Evolutionary conservation across 1,139 yeast genomes (phyloP).

Genomic region (Geotrichum reessii): DNA sequence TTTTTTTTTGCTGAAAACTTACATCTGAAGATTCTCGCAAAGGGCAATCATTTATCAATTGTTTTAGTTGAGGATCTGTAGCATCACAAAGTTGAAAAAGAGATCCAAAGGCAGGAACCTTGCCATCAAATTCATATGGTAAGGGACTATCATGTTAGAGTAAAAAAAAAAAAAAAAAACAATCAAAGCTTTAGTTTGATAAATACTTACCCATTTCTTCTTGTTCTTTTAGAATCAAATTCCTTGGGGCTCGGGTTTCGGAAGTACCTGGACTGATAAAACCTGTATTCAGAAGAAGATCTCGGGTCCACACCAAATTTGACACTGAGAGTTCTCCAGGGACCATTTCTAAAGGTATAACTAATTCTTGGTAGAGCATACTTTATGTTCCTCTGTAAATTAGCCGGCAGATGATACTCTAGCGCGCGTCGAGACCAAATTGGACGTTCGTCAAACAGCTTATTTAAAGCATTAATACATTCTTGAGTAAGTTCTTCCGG

Average conservation of each 20-base stretch:
- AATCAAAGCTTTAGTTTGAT: too few relatives aligned
- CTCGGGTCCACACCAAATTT: slow-evolving; percentile 76
- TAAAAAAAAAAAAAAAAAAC: too few relatives aligned
- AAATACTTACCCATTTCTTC: slow-evolving; percentile 1
- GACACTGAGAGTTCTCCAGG: slow-evolving; percentile 90
- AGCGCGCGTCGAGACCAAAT: slow-evolving; percentile 82
- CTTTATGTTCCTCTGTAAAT: slow-evolving; percentile 48
- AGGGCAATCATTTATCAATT: slow-evolving; percentile 42
- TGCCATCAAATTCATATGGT: slow-evolving; percentile 68
- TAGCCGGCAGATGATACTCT: slow-evolving; percentile 46
- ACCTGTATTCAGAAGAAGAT: slow-evolving; percentile 48
- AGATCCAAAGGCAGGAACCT: slow-evolving; percentile 58
- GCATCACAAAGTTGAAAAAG: slow-evolving; percentile 82
- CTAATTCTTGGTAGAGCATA: slow-evolving; percentile 80
- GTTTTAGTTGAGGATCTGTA: slow-evolving; percentile 55
- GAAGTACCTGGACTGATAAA: slow-evolving; percentile 81
- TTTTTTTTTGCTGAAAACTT: neutral
- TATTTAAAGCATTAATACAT: slow-evolving; percentile 50
- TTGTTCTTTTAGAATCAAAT: slow-evolving; percentile 9
- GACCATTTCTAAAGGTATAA: slow-evolving; percentile 79
- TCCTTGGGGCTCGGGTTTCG: slow-evolving; percentile 34
- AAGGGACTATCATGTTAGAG: slow-evolving; percentile 17
- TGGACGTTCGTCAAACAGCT: slow-evolving; percentile 64
- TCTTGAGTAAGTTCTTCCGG: slow-evolving; percentile 30
- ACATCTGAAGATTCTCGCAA: slow-evolving; percentile 34